Conservation (phyloP, 805 yeast species). For the Saccharomycopsis sp. region DNA sequence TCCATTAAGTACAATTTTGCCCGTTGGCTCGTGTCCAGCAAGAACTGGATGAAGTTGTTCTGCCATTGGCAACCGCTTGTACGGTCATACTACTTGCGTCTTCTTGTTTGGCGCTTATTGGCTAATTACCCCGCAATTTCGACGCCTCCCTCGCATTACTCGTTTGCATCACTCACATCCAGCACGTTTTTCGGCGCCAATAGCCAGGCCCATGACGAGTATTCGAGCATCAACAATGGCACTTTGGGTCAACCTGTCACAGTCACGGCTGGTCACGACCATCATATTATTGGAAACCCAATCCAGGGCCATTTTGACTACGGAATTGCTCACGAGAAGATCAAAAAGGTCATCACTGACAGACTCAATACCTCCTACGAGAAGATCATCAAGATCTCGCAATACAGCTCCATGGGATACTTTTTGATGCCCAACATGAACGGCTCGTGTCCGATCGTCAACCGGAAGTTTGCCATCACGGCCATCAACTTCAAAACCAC, state of each 20-base stretch:
- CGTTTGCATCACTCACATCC: not conserved
- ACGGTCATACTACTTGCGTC: slow-evolving; percentile 58
- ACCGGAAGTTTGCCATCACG: slow-evolving; percentile 15
- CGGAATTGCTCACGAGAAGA: slow-evolving; percentile 8
- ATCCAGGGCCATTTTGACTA: not conserved
- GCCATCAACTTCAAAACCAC: slow-evolving; percentile 16
- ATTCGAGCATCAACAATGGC: not conserved
- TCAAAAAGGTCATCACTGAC: slow-evolving; percentile 14
- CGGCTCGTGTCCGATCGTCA: slow-evolving; percentile 19
- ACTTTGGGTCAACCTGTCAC: not conserved
- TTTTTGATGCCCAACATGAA: slow-evolving; percentile 21
- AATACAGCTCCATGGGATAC: slow-evolving; percentile 18
- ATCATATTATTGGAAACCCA: not conserved
- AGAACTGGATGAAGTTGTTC: slow-evolving; percentile 50
- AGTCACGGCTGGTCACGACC: not conserved
- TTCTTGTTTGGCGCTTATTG: slow-evolving; percentile 58
- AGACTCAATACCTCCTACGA: slow-evolving; percentile 21
- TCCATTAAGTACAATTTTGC: slow-evolving; percentile 44
- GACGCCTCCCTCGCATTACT: not conserved
- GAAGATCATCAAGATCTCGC: slow-evolving; percentile 20
- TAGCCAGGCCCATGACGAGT: not conserved
- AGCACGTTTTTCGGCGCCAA: not conserved
- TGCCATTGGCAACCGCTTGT: slow-evolving; percentile 79
- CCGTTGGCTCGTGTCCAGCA: slow-evolving; percentile 45
- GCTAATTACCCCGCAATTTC: slow-evolving; percentile 23